Evolutionary conservation across 2,329 filamentous ascomycete genomes (phyloP).

Genomic region (Fusarium sarcochroum): DNA sequence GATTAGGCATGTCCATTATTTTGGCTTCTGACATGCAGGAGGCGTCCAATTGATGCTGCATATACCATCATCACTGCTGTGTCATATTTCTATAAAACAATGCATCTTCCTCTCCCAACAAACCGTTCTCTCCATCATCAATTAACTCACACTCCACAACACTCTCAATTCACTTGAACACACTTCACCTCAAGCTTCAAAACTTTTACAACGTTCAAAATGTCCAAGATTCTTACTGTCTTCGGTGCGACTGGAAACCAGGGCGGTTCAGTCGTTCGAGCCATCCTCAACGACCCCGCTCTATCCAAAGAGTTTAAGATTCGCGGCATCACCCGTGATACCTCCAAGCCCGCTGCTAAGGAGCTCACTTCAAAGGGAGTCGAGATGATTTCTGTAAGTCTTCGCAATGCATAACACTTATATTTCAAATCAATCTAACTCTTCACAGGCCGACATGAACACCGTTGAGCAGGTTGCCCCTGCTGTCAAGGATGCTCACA

Average conservation of each 20-base stretch:
- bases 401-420: accelerated
- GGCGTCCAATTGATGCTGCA: conserved; percentile 1
- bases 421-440: conserved; percentile 2
- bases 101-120: not conserved
- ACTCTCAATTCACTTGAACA: not conserved
- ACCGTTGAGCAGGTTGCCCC: conserved; percentile 52
- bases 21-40: conserved; percentile 8
- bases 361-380: conserved; percentile 58
- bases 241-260: conserved; percentile 66
- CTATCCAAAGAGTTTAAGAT: conserved; percentile 61
- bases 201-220: not conserved
- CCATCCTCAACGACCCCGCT: conserved; percentile 62
- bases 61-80: conserved; percentile 8
- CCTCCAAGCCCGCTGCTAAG: conserved; percentile 56
- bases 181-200: not conserved
- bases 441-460: conserved; percentile 58
- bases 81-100: conserved; percentile 26
- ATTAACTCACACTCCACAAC: not conserved
- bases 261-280: conserved; percentile 62
- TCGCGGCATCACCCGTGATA: conserved; percentile 63
- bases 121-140: not conserved
- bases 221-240: conserved; percentile 59
- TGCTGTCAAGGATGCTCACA: conserved; percentile 59
- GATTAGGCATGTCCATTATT: not conserved
- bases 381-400: conserved; percentile 57